phyloP scores from a whole-genome alignment of 176 grass and related monocot species.

The Themeda triandra region DNA sequence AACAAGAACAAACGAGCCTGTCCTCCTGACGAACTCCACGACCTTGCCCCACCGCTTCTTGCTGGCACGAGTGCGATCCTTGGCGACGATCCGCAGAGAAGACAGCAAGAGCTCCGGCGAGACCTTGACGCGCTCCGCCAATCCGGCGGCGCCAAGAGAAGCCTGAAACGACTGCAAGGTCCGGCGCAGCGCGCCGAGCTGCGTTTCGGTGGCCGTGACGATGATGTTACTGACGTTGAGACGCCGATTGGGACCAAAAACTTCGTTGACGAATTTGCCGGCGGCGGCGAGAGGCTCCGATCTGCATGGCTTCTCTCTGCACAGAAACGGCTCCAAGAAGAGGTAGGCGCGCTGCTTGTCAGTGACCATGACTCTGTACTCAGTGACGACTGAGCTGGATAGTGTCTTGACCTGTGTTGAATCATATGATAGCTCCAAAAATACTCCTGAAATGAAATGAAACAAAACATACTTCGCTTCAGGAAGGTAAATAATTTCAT shows the following conservation, averaged over 20 bases:
- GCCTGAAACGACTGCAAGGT: conserved; percentile 36
- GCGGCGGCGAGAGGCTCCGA: conserved; percentile 9
- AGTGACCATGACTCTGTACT: background rate
- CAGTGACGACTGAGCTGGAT: background rate
- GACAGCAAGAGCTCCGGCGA: conserved; percentile 48
- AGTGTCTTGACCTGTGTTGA: conserved; percentile 19
- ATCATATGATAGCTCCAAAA: conserved; percentile 41
- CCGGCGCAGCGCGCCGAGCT: conserved; percentile 21
- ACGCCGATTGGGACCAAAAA: conserved; percentile 2
- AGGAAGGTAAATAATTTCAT: background rate
- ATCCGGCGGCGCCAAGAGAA: conserved; percentile 20
- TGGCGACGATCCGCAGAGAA: conserved; percentile 30
- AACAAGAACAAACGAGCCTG: conserved; percentile 45
- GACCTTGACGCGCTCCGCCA: conserved; percentile 22
- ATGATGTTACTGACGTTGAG: conserved; percentile 43
- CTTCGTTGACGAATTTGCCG: conserved; percentile 8
- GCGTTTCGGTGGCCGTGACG: conserved; percentile 21
- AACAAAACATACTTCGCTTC: background rate
- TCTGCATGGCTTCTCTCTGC: conserved; percentile 11
- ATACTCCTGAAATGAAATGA: conserved; percentile 39
- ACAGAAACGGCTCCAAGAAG: conserved; percentile 42
- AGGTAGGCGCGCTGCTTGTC: conserved; percentile 28
- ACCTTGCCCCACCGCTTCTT: conserved; percentile 33
- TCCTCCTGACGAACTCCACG: conserved; percentile 38
- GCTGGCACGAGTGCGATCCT: background rate